These are phyloP conservation scores for Diphasiastrum complanatum DNA, from an alignment of 83 land plant genomes.

Conservation along the genomic window DNA sequence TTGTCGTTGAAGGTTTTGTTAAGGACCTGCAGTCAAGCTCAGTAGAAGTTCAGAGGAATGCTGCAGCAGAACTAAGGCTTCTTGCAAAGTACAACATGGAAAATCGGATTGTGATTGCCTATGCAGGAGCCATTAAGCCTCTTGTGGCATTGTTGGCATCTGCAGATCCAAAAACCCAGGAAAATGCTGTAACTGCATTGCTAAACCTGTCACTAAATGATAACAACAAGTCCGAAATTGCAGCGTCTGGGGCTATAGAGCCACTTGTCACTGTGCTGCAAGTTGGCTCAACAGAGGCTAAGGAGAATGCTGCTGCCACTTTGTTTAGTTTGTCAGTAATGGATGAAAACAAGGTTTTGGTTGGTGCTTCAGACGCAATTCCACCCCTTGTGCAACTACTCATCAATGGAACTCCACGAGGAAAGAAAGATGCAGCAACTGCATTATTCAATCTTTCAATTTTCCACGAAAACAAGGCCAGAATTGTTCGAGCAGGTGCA, in stretches of 20 bases:
- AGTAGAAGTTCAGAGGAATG: constrained; percentile 36
- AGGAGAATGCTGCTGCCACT: background rate
- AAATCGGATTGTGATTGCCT: constrained; percentile 53
- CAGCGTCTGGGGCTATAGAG: constrained; percentile 53
- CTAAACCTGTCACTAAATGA: constrained; percentile 59
- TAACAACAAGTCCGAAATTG: constrained; percentile 50
- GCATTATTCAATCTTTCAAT: too few species aligned
- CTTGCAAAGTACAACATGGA: constrained; percentile 54
- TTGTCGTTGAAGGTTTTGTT: constrained; percentile 32
- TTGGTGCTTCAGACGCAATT: constrained; percentile 59
- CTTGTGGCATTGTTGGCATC: constrained; percentile 43
- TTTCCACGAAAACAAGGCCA: constrained; percentile 58
- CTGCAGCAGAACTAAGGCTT: constrained; percentile 41
- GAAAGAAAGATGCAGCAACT: constrained; percentile 76
- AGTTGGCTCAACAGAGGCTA: constrained; percentile 53
- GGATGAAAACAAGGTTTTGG: constrained; percentile 50
- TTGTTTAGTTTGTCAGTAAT: constrained; percentile 28
- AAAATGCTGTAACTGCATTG: constrained; percentile 59
- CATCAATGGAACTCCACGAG: constrained; percentile 62
- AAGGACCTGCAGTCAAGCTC: constrained; percentile 39
- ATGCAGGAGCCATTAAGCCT: constrained; percentile 45
- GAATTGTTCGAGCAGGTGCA: constrained; percentile 66
- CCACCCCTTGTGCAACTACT: constrained; percentile 50
- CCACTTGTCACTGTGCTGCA: constrained; percentile 57
- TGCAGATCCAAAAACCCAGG: constrained; percentile 39